phyloP scores from a whole-genome alignment of 208 protist species.

The Vickermania spadyakhi region DNA sequence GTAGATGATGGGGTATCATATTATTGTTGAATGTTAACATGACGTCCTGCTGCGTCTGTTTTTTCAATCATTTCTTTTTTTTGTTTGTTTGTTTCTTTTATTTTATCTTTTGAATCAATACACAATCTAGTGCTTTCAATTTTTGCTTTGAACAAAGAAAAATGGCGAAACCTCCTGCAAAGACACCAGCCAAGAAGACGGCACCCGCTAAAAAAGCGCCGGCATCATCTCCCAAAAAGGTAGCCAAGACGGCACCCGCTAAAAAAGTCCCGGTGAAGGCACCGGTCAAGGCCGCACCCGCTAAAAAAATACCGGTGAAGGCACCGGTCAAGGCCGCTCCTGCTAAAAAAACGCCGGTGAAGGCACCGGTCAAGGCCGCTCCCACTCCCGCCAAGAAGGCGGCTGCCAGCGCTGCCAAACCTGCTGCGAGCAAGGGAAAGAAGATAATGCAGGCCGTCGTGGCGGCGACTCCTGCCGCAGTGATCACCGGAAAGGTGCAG shows the following conservation, averaged over 20 bases:
- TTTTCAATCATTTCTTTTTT: too few species aligned
- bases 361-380: conserved; percentile 10
- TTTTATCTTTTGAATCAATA: too few species aligned
- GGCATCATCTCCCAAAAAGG: too few species aligned
- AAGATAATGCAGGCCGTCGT: conserved; percentile 13
- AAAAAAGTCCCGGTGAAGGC: conserved; percentile 16
- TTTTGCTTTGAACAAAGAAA: too few species aligned
- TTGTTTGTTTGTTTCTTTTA: too few species aligned
- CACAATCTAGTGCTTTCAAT: too few species aligned
- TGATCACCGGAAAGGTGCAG: conserved; percentile 7
- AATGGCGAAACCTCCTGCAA: too few species aligned
- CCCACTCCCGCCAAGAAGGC: conserved; percentile 7
- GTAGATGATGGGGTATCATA: too few species aligned
- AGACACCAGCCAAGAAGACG: too few species aligned
- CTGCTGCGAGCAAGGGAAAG: conserved; percentile 8
- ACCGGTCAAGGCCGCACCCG: conserved; percentile 7
- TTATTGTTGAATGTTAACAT: too few species aligned
- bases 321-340: conserved; percentile 8
- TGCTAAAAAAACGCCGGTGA: conserved; percentile 8
- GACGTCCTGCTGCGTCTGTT: too few species aligned
- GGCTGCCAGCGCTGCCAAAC: neutral
- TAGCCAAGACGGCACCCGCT: neutral
- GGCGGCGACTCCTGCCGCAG: conserved; percentile 8
- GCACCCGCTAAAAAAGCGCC: too few species aligned
- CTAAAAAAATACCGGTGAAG: conserved; percentile 11